phyloP scores from a whole-genome alignment of 2,329 filamentous ascomycete species.

The Fusarium ramigenum region DNA sequence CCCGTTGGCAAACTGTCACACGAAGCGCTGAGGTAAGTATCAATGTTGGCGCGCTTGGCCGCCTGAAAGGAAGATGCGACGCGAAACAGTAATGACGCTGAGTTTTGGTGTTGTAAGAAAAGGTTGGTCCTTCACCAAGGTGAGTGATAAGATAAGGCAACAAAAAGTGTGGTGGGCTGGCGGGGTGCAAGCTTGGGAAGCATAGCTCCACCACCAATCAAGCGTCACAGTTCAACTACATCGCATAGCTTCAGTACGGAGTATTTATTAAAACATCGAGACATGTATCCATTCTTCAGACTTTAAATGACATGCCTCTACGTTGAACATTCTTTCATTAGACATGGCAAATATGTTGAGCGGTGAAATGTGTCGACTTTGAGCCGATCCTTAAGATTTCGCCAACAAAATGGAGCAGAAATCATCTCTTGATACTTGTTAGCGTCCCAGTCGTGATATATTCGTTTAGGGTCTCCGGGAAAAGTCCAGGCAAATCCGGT shows the following conservation, averaged over 20 bases:
- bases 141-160: slow-evolving; percentile 49
- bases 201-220: slow-evolving; percentile 17
- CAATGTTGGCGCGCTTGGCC: not conserved
- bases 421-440: not conserved
- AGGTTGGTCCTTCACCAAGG: slow-evolving; percentile 44
- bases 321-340: not conserved
- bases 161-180: slow-evolving; percentile 34
- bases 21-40: not conserved
- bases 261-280: not conserved
- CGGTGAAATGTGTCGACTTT: not conserved
- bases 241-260: not conserved
- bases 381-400: not conserved
- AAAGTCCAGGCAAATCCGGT: slow-evolving; percentile 68
- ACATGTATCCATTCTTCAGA: not conserved
- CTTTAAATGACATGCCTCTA: not conserved
- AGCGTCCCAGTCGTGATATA: too few relatives aligned
- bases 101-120: slow-evolving; percentile 32
- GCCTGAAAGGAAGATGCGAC: not conserved
- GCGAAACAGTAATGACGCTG: slow-evolving; percentile 18
- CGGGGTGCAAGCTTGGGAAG: slow-evolving; percentile 35
- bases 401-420: not conserved
- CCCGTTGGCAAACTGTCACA: not conserved
- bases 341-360: not conserved
- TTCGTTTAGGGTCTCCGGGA: slow-evolving; percentile 1
- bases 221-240: not conserved